These are phyloP conservation scores for Handroanthus guayacan DNA, from an alignment of 257 asterid species.

Conservation along the genomic window DNA sequence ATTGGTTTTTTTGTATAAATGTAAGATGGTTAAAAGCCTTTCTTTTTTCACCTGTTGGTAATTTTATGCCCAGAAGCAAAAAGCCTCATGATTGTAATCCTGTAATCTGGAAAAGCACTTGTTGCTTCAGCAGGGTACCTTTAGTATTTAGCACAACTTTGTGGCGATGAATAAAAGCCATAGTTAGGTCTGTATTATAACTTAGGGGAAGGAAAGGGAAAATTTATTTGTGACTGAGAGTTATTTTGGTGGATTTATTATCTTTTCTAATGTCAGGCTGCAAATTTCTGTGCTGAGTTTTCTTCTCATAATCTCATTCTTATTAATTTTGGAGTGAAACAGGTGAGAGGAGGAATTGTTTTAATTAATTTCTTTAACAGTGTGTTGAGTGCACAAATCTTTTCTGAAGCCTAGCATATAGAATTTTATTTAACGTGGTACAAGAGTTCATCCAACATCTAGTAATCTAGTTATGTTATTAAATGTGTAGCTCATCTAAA, in stretches of 20 bases:
- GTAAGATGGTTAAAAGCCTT: not conserved
- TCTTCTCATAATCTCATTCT: not conserved
- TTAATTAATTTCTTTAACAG: not conserved
- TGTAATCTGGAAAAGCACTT: too few species aligned
- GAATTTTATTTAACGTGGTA: constrained; percentile 2
- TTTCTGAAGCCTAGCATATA: not conserved
- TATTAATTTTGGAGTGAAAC: not conserved
- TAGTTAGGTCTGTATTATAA: too few species aligned
- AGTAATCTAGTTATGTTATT: not conserved
- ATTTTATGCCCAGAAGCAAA: too few species aligned
- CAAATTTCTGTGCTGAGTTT: not conserved
- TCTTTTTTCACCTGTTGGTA: not conserved
- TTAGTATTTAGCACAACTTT: too few species aligned
- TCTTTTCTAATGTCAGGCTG: not conserved
- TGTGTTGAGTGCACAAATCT: not conserved
- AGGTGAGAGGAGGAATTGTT: not conserved
- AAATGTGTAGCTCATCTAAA: not conserved
- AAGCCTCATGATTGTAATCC: too few species aligned
- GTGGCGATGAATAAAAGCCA: too few species aligned
- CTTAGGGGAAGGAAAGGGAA: too few species aligned
- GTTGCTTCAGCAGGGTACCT: too few species aligned
- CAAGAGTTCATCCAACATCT: not conserved
- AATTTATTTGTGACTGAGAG: too few species aligned
- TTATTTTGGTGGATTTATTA: too few species aligned
- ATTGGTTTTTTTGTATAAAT: too few species aligned